These are phyloP conservation scores for Shiraia sp. DNA, from an alignment of 2,329 filamentous ascomycete species.

Conservation along the genomic window DNA sequence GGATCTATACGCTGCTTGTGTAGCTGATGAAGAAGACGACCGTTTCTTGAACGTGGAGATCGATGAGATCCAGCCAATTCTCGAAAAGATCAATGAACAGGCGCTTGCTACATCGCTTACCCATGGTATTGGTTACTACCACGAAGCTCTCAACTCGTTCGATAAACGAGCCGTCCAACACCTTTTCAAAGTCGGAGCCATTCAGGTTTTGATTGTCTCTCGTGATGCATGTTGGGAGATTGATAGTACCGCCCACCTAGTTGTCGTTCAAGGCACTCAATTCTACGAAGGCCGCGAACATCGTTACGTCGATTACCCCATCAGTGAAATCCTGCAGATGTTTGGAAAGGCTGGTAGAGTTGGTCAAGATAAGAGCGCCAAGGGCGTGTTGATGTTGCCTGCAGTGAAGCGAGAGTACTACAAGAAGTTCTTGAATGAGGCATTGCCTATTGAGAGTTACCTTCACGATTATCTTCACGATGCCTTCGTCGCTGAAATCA, in stretches of 20 bases:
- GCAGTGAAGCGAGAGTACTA: slow-evolving; percentile 96
- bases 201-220: slow-evolving; percentile 80
- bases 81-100: slow-evolving; percentile 82
- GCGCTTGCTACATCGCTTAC: slow-evolving; percentile 86
- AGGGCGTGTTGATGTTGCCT: slow-evolving; percentile 95
- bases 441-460: slow-evolving; percentile 92
- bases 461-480: slow-evolving; percentile 90
- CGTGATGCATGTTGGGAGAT: slow-evolving; percentile 97
- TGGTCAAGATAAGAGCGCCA: slow-evolving; percentile 76
- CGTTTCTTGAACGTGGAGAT: slow-evolving; percentile 86
- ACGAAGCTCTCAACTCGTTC: slow-evolving; percentile 84
- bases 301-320: slow-evolving; percentile 92
- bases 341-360: slow-evolving; percentile 89
- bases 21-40: slow-evolving; percentile 89
- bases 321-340: slow-evolving; percentile 96
- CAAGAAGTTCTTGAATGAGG: slow-evolving; percentile 97
- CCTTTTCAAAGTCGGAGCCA: slow-evolving; percentile 84
- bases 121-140: slow-evolving; percentile 95
- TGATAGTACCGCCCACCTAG: slow-evolving; percentile 82
- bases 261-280: slow-evolving; percentile 96
- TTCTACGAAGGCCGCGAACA: slow-evolving; percentile 97
- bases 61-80: slow-evolving; percentile 78
- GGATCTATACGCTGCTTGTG: slow-evolving; percentile 84
- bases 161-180: slow-evolving; percentile 95
- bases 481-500: slow-evolving; percentile 95